These are phyloP conservation scores for Diaporthe helianthi DNA, from an alignment of 2,329 filamentous ascomycete genomes.

Conservation along the genomic window DNA sequence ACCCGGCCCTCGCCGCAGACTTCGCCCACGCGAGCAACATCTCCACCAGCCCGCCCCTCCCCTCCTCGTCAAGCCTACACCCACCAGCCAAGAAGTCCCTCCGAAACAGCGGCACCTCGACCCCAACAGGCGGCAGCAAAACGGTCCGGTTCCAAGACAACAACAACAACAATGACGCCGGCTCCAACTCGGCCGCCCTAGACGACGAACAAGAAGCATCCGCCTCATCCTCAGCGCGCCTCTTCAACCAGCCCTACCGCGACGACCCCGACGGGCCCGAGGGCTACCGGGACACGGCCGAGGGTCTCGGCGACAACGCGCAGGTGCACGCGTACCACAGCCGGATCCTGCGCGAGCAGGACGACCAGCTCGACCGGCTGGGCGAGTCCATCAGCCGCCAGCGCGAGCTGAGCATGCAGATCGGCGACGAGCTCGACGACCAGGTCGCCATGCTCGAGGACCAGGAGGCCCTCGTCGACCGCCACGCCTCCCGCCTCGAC, in stretches of 20 bases:
- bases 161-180: constrained; percentile 62
- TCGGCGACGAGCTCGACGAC: constrained; percentile 92
- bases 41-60: constrained; percentile 49
- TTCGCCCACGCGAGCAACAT: constrained; percentile 65
- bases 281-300: constrained; percentile 67
- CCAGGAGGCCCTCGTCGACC: constrained; percentile 81
- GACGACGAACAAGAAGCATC: constrained; percentile 64
- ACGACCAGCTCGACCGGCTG: constrained; percentile 87
- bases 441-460: constrained; percentile 91
- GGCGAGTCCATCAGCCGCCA: constrained; percentile 89
- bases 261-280: constrained; percentile 68
- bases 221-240: constrained; percentile 46
- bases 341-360: constrained; percentile 84
- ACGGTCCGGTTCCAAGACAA: constrained; percentile 86
- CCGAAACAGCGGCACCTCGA: constrained; percentile 43
- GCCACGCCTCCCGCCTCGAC: constrained; percentile 79
- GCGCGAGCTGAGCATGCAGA: constrained; percentile 91
- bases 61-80: constrained; percentile 46
- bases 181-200: constrained; percentile 44
- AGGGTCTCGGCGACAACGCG: constrained; percentile 70
- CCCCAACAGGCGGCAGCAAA: constrained; percentile 62
- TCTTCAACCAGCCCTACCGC: constrained; percentile 66
- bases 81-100: constrained; percentile 36
- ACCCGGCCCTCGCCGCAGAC: constrained; percentile 66
- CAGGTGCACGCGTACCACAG: constrained; percentile 88